Evolutionary conservation across 306 rosid species (phyloP).

Genomic region (Castanea sativa): DNA sequence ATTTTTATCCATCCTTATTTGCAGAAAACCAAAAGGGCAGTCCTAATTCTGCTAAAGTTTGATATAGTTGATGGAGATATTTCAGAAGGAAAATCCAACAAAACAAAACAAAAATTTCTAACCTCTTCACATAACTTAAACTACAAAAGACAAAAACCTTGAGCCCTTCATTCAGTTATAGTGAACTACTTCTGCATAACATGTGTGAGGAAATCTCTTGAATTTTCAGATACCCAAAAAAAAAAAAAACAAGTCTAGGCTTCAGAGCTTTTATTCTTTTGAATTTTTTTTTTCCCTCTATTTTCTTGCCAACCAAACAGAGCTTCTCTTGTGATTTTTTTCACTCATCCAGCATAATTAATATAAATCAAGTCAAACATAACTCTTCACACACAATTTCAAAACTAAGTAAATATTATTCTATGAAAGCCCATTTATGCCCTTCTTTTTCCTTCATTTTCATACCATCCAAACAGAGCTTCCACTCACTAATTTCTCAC

Average conservation of each 20-base stretch:
- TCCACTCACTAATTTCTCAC: too few relatives aligned
- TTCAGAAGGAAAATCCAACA: background rate
- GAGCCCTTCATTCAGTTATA: background rate
- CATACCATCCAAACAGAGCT: too few relatives aligned
- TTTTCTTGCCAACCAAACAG: background rate
- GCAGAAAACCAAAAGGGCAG: background rate
- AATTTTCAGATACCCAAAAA: background rate
- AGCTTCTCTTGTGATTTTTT: background rate
- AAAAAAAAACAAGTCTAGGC: background rate
- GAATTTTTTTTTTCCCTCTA: background rate
- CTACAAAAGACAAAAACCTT: background rate
- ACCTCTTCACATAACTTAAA: background rate
- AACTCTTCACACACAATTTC: background rate
- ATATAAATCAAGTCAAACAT: background rate
- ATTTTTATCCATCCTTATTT: background rate
- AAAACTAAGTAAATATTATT: too few relatives aligned
- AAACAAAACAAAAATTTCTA: too few relatives aligned
- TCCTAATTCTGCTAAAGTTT: background rate
- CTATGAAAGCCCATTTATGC: too few relatives aligned
- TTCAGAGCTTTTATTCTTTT: background rate
- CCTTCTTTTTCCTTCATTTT: too few relatives aligned
- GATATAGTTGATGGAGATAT: background rate
- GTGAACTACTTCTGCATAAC: background rate
- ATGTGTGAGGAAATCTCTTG: background rate
- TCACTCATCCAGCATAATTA: background rate